A percentile compares a stretch with the other conserved stretches of the same genome.
Evolutionary conservation across 1,139 yeast species (phyloP).

Genomic region (Protomyces pachydermus): DNA sequence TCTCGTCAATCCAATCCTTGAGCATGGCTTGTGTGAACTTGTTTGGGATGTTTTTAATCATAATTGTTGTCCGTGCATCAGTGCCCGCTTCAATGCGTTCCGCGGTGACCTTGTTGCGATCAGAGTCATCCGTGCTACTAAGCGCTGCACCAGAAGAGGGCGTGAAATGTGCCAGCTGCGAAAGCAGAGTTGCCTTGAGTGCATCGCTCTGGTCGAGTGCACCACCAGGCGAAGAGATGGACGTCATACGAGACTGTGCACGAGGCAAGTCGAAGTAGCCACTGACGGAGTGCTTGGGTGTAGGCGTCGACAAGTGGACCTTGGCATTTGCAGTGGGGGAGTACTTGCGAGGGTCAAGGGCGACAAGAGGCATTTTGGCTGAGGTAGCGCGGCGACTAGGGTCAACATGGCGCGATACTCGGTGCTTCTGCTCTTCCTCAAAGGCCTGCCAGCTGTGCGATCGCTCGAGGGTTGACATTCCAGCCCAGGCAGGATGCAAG

Average conservation of each 20-base stretch:
- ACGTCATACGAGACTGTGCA: not conserved
- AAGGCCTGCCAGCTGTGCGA: not conserved
- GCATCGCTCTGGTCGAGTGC: not conserved
- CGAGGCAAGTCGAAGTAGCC: not conserved
- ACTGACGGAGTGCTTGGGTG: not conserved
- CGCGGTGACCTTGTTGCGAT: constrained; percentile 41
- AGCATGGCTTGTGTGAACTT: constrained; percentile 43
- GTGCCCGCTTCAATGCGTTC: constrained; percentile 41
- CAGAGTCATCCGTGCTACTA: not conserved
- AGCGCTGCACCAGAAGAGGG: not conserved
- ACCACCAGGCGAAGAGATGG: not conserved
- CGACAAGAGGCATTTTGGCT: not conserved
- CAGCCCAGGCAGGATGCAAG: not conserved
- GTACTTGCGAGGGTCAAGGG: not conserved
- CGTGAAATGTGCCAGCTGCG: not conserved
- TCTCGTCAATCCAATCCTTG: constrained; percentile 46
- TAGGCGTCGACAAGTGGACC: not conserved
- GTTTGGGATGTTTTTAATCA: constrained; percentile 53
- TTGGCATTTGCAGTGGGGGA: not conserved
- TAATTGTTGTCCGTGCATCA: constrained; percentile 47
- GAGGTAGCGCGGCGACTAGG: not conserved
- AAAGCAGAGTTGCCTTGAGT: not conserved
- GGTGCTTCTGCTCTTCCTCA: not conserved
- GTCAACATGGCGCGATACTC: not conserved
- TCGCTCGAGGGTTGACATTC: not conserved